Base-by-base conservation (phyloP, 2,329 filamentous ascomycete species). In the Shiraia bambusicola region DNA sequence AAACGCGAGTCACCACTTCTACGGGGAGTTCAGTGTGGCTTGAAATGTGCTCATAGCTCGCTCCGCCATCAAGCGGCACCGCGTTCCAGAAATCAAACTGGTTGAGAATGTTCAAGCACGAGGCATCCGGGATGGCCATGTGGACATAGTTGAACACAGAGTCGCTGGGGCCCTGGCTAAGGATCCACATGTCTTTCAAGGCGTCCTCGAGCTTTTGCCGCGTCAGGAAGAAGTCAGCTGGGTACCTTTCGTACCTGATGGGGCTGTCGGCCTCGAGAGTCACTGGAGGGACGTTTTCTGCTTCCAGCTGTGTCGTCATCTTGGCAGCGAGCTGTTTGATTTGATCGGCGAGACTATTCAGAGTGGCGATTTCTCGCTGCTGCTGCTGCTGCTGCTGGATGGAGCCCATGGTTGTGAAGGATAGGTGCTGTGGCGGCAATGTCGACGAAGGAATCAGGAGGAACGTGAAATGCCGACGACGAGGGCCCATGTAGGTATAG, bases 71-170 rank as follows among this genome's bases (percentile, higher is more conserved):
- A 1, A 78, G 37, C 2, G 77, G 76, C 5, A 80, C 75, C 4
- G 73, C 71, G 9, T 68, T 63, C 73, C 75, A 79, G 52, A 79
- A 77, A 50, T 78, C 63, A 54, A 79, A 79, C 47, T 75, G 65
- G 54, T 78, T 78, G 12, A 79, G 61, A 11, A 76, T 61, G 49
- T 76, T 75, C 27, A 79, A 66, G 24, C 50, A 53, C 6, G 72
- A 66, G 3, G 69, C 65, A 45, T 77, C 73, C 2, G 74, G 74
- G 34, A 75, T 67, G 25, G 58, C 65, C 35, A 50, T 60, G 29
- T 65, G 61, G 10, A 54, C 55, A 38, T 64, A 65, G 33, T 65
- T 65, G 46, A 75, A 76, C 16, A 76, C 67, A 40, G 73, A 76
- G 55, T 77, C 75, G 46, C 72, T 76, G 0, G 75, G 75, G 0